Conservation (phyloP, 2,329 filamentous ascomycete genomes). For the Colletotrichum lini region DNA sequence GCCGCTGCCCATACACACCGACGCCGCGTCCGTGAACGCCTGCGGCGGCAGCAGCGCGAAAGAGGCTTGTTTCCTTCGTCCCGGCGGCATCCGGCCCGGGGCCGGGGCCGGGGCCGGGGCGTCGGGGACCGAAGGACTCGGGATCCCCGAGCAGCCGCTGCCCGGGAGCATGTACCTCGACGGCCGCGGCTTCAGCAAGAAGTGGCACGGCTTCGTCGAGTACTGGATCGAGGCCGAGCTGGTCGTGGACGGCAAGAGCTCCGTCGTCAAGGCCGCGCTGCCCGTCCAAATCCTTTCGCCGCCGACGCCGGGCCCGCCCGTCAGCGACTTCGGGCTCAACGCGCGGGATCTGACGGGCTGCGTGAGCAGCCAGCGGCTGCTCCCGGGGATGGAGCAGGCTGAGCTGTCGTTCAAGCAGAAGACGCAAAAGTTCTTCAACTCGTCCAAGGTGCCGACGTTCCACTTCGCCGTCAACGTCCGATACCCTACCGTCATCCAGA, state of each 20-base stretch:
- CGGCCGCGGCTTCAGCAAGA: constrained; percentile 13
- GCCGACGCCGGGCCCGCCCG: constrained; percentile 32
- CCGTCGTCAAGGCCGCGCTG: constrained; percentile 37
- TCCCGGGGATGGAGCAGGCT: constrained; percentile 49
- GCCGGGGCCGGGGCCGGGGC: neutral
- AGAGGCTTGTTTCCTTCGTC: constrained; percentile 43
- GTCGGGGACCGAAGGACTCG: too few relatives aligned
- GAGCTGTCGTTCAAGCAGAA: constrained; percentile 52
- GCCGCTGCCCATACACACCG: constrained; percentile 45
- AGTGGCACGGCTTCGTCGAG: constrained; percentile 51
- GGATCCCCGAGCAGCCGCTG: constrained; percentile 37
- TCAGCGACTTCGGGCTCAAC: constrained; percentile 41
- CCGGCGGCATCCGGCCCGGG: neutral
- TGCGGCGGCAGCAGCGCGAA: neutral
- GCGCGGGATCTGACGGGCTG: neutral
- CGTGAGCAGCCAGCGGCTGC: constrained; percentile 47
- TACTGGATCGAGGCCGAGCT: constrained; percentile 52
- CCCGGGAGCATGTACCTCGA: constrained; percentile 41
- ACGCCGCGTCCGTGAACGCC: constrained; percentile 11
- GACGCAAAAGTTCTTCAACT: constrained; percentile 50
- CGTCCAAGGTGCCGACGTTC: constrained; percentile 52
- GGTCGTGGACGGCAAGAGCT: constrained; percentile 42
- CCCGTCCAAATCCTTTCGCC: constrained; percentile 45
- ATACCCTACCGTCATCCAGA: constrained; percentile 49
- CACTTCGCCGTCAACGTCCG: constrained; percentile 47